Conservation (phyloP, 371 early-diverging fungal species). For the Conidiobolus coronatus region DNA sequence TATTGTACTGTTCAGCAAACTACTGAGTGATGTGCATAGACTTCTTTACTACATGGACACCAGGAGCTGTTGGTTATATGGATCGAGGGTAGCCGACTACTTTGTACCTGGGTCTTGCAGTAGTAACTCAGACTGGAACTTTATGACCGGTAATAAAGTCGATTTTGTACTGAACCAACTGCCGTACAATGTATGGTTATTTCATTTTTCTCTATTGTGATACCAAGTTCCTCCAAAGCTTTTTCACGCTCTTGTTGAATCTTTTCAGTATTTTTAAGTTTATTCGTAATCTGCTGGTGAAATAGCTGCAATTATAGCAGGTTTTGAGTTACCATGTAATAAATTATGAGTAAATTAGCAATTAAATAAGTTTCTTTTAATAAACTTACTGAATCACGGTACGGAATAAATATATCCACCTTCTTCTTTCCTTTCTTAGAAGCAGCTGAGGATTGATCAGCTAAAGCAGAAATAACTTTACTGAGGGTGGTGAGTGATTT, state of each 20-base stretch:
- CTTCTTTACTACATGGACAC: too few relatives aligned
- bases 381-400: slow-evolving; percentile 58
- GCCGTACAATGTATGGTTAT: too few relatives aligned
- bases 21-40: too few relatives aligned
- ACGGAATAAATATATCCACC: slow-evolving; percentile 48
- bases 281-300: slow-evolving; percentile 54
- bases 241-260: slow-evolving; percentile 51
- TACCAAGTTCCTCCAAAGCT: slow-evolving; percentile 58
- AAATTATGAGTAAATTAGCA: slow-evolving; percentile 83
- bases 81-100: too few relatives aligned
- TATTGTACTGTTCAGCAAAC: too few relatives aligned
- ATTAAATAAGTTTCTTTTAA: slow-evolving; percentile 11
- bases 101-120: too few relatives aligned
- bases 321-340: slow-evolving; percentile 81
- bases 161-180: too few relatives aligned
- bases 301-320: slow-evolving; percentile 78
- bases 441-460: slow-evolving; percentile 33
- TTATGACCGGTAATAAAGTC: too few relatives aligned
- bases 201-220: slow-evolving; percentile 38
- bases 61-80: too few relatives aligned
- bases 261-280: slow-evolving; percentile 43
- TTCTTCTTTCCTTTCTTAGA: slow-evolving; percentile 22
- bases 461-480: slow-evolving; percentile 90
- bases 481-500: slow-evolving; percentile 82
- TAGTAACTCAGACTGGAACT: too few relatives aligned